These are phyloP conservation scores for Xenoacremonium recifei DNA, from an alignment of 2,329 filamentous ascomycete species.

Conservation along the genomic window DNA sequence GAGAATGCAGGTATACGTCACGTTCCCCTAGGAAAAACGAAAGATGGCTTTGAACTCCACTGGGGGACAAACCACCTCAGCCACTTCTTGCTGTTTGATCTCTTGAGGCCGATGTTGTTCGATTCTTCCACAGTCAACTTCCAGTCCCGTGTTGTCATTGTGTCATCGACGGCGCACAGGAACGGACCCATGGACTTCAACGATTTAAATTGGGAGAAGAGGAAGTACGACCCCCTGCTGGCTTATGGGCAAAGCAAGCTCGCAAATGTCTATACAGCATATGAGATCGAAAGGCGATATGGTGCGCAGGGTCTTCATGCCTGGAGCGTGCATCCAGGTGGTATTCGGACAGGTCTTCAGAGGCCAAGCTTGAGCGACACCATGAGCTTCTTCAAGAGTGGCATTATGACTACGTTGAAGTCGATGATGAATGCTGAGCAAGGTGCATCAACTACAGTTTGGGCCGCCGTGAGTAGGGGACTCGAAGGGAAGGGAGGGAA, in stretches of 20 bases:
- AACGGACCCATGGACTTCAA: constrained; percentile 8
- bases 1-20: constrained; percentile 46
- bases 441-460: constrained; percentile 47
- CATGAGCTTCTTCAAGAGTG: constrained; percentile 3
- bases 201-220: constrained; percentile 23
- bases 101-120: constrained; percentile 37
- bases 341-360: constrained; percentile 31
- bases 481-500: constrained; percentile 44
- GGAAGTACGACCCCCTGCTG: constrained; percentile 24
- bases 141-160: constrained; percentile 33
- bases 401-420: constrained; percentile 2
- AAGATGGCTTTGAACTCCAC: constrained; percentile 42
- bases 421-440: constrained; percentile 28
- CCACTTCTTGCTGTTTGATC: constrained; percentile 42
- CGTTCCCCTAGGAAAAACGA: constrained; percentile 30
- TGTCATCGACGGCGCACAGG: constrained; percentile 19
- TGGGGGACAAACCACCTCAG: constrained; percentile 44
- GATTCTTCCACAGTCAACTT: constrained; percentile 22
- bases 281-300: constrained; percentile 49
- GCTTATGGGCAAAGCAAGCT: constrained; percentile 50
- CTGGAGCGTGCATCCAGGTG: constrained; percentile 42
- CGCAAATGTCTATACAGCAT: constrained; percentile 50
- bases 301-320: constrained; percentile 42
- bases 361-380: constrained; percentile 2
- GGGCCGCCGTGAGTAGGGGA: constrained; percentile 38